Evolutionary conservation across 116 monocot genomes (phyloP), one percentile per base, ranked within the genome.

Genomic region (Dioscorea cayenensis): DNA sequence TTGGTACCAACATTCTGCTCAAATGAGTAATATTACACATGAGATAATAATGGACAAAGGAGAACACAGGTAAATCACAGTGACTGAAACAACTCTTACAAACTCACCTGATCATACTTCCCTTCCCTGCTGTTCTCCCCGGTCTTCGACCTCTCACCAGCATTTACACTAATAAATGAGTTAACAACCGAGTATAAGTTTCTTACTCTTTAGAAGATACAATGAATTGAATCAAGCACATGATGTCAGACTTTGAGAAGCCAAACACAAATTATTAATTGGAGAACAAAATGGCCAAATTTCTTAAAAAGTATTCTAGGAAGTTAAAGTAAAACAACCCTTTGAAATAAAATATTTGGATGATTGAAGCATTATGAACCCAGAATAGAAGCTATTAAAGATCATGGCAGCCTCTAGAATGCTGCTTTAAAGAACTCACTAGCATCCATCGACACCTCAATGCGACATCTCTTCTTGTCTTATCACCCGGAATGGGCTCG

Each of bases 391-490:
- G 55, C n/a, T 14, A 55, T 55, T 52, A 55, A 18, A 5, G n/a
- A 19, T 0, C 16, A 55, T n/a, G 55, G 5, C 55, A 18, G 55
- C 55, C n/a, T 55, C n/a, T 55, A 5, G n/a, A 55, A 18, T 55
- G n/a, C n/a, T 18, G n/a, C 19, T 18, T 55, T 32, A 21, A 75
- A 65, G 36, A 22, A 77, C 79, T 84, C 32, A 84, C 84, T n/a
- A 19, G 72, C 72, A 79, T 84, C 84, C 84, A 84, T 23, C 73
- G 72, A 49, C 84, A 84, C 65, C 84, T 79, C 69, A 84, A 70
- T 43, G 79, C 84, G n/a, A 84, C 79, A 66, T 84, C 84, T 29
- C 84, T 78, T 69, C 86, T 79, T 35, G 86, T 81, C 81, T 90
- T 90, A 6, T 84, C 73, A 36, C 61, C 81, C 36, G 86, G 63